Evolutionary conservation across 257 asterid species (phyloP).

Genomic region (Anisodus acutangulus): DNA sequence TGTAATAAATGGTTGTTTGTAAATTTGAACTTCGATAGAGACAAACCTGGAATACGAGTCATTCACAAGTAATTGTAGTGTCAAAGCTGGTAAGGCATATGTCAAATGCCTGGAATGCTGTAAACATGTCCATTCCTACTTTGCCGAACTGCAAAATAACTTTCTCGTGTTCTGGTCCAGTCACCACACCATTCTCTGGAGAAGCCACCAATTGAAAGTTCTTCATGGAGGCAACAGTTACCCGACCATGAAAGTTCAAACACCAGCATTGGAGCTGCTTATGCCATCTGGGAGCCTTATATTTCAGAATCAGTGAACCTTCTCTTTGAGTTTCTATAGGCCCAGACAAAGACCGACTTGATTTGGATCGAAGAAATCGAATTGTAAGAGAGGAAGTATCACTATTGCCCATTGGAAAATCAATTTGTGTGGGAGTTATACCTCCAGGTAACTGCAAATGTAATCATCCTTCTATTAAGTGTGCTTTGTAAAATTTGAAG

Average conservation of each 20-base stretch:
- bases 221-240: conserved; percentile 88
- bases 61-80: conserved; percentile 88
- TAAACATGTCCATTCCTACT: conserved; percentile 84
- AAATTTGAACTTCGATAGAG: background rate
- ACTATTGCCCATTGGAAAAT: conserved; percentile 49
- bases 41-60: conserved; percentile 33
- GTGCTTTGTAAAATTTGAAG: background rate
- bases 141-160: conserved; percentile 94
- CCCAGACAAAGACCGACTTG: conserved; percentile 49
- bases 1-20: background rate
- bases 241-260: conserved; percentile 89
- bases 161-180: conserved; percentile 74
- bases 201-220: conserved; percentile 94
- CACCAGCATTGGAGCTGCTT: conserved; percentile 99
- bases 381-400: conserved; percentile 55
- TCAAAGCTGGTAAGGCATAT: conserved; percentile 80
- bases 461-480: background rate
- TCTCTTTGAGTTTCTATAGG: conserved; percentile 43
- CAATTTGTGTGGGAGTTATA: conserved; percentile 60
- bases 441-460: conserved; percentile 79
- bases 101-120: conserved; percentile 82
- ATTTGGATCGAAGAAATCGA: conserved; percentile 55
- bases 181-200: conserved; percentile 53
- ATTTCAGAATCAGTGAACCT: conserved; percentile 62
- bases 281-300: conserved; percentile 94